phyloP scores from a whole-genome alignment of 805 yeast genomes.

The Nakazawaea pomicola region DNA sequence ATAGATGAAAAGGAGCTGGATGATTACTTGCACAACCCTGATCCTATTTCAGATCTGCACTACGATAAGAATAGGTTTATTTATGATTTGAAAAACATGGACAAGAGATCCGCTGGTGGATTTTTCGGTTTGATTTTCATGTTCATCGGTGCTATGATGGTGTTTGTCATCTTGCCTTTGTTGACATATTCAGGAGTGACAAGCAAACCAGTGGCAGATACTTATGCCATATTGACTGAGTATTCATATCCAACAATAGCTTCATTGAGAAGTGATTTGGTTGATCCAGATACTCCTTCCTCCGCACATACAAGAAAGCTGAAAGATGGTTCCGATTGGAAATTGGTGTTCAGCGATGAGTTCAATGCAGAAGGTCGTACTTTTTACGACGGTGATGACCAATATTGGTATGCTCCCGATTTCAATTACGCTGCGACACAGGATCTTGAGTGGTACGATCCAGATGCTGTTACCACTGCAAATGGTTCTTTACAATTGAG shows the following conservation, averaged over 20 bases:
- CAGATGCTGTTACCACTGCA: slow-evolving; percentile 39
- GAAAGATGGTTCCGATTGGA: slow-evolving; percentile 33
- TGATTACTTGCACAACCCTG: slow-evolving; percentile 85
- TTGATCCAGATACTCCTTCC: slow-evolving; percentile 61
- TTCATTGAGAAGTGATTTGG: slow-evolving; percentile 45
- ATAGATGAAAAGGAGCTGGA: slow-evolving; percentile 85
- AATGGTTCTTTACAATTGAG: slow-evolving; percentile 35
- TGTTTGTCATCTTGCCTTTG: slow-evolving; percentile 70
- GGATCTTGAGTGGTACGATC: slow-evolving; percentile 49
- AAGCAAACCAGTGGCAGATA: slow-evolving; percentile 12
- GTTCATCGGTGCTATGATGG: slow-evolving; percentile 46
- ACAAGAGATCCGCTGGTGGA: slow-evolving; percentile 52
- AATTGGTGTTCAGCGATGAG: slow-evolving; percentile 43
- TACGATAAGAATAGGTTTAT: slow-evolving; percentile 56
- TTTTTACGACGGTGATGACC: slow-evolving; percentile 43
- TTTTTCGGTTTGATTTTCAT: slow-evolving; percentile 47
- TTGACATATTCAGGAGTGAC: slow-evolving; percentile 67
- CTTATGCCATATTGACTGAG: slow-evolving; percentile 37
- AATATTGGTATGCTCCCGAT: slow-evolving; percentile 40
- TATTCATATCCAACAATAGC: slow-evolving; percentile 47
- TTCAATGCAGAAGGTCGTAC: slow-evolving; percentile 44
- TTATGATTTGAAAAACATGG: slow-evolving; percentile 54
- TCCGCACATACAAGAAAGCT: slow-evolving; percentile 35
- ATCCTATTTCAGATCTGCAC: slow-evolving; percentile 77
- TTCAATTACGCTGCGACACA: slow-evolving; percentile 41